Conservation (phyloP, 306 rosid genomes). For the Vigna reflexopilosa region DNA sequence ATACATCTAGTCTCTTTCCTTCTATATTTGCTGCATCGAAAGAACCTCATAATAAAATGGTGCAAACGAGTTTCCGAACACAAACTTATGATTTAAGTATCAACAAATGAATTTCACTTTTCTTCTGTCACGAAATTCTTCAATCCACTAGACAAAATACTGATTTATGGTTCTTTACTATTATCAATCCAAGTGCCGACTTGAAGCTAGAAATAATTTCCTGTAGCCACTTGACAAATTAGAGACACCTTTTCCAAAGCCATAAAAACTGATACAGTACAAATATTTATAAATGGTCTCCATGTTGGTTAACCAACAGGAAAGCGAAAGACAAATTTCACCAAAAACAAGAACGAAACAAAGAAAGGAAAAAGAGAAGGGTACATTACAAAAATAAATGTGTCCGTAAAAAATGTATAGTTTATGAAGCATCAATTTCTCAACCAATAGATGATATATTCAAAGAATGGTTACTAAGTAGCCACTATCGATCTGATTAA, state of each 20-base stretch:
- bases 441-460: constrained; percentile 30
- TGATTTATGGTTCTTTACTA: too few relatives aligned
- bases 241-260: too few relatives aligned
- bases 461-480: constrained; percentile 36
- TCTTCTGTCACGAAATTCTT: too few relatives aligned
- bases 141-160: too few relatives aligned
- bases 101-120: too few relatives aligned
- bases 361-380: background rate
- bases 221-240: too few relatives aligned
- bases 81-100: background rate
- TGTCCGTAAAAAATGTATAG: constrained; percentile 2
- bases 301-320: constrained; percentile 9
- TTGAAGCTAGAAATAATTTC: too few relatives aligned
- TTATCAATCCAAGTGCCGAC: too few relatives aligned
- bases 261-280: too few relatives aligned
- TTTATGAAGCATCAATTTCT: constrained; percentile 34
- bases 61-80: background rate
- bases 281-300: background rate
- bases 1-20: background rate
- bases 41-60: background rate
- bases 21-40: background rate
- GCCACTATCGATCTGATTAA: constrained; percentile 33
- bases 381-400: background rate
- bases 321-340: constrained; percentile 23
- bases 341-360: constrained; percentile 4